These are phyloP conservation scores for Magnusiomyces tetraspermus DNA, from an alignment of 1,139 yeast species.

Conservation along the genomic window DNA sequence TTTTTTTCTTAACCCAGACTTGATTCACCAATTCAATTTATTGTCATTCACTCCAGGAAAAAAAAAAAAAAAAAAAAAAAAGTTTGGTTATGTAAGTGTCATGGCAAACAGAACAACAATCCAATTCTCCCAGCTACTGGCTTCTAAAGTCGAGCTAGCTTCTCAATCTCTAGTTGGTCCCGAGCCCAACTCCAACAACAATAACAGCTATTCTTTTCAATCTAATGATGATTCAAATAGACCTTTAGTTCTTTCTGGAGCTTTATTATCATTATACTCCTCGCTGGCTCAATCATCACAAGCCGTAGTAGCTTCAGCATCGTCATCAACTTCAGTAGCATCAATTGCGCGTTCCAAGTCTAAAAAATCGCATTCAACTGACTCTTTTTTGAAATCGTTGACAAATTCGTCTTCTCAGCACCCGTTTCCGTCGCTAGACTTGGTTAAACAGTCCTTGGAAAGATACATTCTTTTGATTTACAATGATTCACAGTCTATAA, in stretches of 20 bases:
- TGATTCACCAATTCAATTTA: not conserved
- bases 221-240: too few relatives aligned
- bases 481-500: not conserved
- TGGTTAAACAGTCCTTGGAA: not conserved
- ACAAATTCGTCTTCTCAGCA: not conserved
- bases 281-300: not conserved
- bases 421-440: slow-evolving; percentile 2
- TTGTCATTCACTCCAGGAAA: not conserved
- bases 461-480: not conserved
- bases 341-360: too few relatives aligned
- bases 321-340: not conserved
- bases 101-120: slow-evolving; percentile 1
- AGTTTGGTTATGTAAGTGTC: too few relatives aligned
- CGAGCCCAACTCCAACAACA: too few relatives aligned
- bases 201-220: too few relatives aligned
- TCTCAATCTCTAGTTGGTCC: too few relatives aligned
- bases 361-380: too few relatives aligned
- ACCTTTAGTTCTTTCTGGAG: too few relatives aligned
- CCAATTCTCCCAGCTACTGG: not conserved
- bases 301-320: not conserved
- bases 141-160: not conserved
- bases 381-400: not conserved
- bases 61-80: too few relatives aligned
- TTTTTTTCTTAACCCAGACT: not conserved
- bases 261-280: not conserved